Conservation (phyloP, 805 yeast genomes). For the Yamadazyma insecticola region DNA sequence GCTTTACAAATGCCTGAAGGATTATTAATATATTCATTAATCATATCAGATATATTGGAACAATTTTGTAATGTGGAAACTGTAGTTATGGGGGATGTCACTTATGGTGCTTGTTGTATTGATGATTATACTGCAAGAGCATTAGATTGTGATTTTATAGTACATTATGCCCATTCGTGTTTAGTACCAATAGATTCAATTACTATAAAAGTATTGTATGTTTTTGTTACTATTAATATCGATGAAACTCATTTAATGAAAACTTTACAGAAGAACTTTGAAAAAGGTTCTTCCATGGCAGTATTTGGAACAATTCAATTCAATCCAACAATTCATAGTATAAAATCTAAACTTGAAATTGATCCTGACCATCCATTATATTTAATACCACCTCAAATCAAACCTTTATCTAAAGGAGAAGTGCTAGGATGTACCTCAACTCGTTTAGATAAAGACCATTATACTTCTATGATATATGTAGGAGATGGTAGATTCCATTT, state of each 20-base stretch:
- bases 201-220: slow-evolving; percentile 84
- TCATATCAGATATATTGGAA: slow-evolving; percentile 87
- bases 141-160: slow-evolving; percentile 87
- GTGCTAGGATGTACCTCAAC: slow-evolving; percentile 96
- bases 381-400: slow-evolving; percentile 82
- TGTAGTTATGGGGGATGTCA: slow-evolving; percentile 96
- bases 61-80: slow-evolving; percentile 87
- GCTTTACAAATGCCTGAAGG: slow-evolving; percentile 99
- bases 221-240: slow-evolving; percentile 88
- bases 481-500: slow-evolving; percentile 97
- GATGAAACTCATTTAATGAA: slow-evolving; percentile 78
- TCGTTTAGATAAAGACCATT: slow-evolving; percentile 56
- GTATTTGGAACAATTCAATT: slow-evolving; percentile 95
- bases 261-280: slow-evolving; percentile 70
- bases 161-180: slow-evolving; percentile 97
- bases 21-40: slow-evolving; percentile 75
- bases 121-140: slow-evolving; percentile 95
- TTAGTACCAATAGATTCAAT: slow-evolving; percentile 93
- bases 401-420: slow-evolving; percentile 92
- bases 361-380: slow-evolving; percentile 49
- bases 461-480: slow-evolving; percentile 79
- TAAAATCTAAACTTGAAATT: slow-evolving; percentile 54
- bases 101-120: slow-evolving; percentile 97
- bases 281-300: slow-evolving; percentile 62
- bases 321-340: slow-evolving; percentile 86